Conservation (phyloP, 2,329 filamentous ascomycete genomes). For the Cladosporium cucumerinum region DNA sequence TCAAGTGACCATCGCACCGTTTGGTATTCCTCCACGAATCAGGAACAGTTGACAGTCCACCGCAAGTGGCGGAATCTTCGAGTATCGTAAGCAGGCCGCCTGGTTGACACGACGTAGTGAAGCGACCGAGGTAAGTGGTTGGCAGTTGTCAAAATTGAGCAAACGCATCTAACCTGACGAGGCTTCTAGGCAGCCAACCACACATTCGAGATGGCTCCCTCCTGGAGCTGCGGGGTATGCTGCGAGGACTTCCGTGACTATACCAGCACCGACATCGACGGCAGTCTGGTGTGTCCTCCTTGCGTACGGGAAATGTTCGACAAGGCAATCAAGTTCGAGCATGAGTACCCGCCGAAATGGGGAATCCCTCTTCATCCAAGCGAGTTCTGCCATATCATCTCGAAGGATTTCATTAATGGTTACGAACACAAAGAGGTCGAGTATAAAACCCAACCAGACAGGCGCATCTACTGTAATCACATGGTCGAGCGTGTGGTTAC, state of each 20-base stretch:
- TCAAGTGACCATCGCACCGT: background rate
- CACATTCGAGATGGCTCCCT: background rate
- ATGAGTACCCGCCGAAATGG: conserved; percentile 7
- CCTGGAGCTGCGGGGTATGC: background rate
- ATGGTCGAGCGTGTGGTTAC: background rate
- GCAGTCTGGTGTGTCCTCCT: background rate
- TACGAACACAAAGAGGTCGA: conserved; percentile 7
- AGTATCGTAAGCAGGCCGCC: background rate
- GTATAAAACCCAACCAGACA: background rate
- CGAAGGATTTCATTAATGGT: background rate
- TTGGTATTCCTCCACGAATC: background rate
- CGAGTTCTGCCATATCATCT: conserved; percentile 8
- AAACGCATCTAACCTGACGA: background rate
- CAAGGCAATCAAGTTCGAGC: conserved; percentile 10
- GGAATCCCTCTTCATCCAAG: background rate
- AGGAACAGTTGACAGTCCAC: background rate
- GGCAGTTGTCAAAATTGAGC: background rate
- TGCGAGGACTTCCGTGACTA: conserved; percentile 1
- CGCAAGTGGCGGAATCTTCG: background rate
- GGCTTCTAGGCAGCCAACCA: background rate
- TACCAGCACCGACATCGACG: conserved; percentile 9
- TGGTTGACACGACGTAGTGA: background rate
- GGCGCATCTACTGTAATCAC: conserved; percentile 3
- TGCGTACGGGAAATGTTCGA: conserved; percentile 8
- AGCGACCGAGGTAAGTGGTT: background rate